These are phyloP conservation scores for Claviceps maximensis DNA, from an alignment of 2,329 filamentous ascomycete genomes.

Conservation along the genomic window DNA sequence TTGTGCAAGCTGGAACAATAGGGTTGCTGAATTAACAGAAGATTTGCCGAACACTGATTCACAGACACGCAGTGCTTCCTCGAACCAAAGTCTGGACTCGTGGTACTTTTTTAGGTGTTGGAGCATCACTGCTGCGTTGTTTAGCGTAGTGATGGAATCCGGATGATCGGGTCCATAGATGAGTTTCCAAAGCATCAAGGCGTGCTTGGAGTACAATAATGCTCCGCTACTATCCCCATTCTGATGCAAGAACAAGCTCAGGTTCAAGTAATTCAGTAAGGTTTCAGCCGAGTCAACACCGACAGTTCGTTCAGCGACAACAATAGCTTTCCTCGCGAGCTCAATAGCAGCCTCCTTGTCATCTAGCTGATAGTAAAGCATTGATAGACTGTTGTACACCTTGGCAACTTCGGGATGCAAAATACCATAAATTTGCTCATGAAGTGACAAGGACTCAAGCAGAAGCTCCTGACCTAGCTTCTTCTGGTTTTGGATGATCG, in stretches of 20 bases:
- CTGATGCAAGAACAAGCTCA: slow-evolving; percentile 87
- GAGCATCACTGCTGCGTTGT: slow-evolving; percentile 97
- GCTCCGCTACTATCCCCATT: slow-evolving; percentile 80
- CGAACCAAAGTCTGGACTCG: slow-evolving; percentile 93
- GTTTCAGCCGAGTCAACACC: slow-evolving; percentile 92
- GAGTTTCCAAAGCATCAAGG: slow-evolving; percentile 89
- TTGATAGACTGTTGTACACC: slow-evolving; percentile 88
- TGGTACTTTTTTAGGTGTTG: slow-evolving; percentile 91
- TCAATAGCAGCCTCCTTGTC: slow-evolving; percentile 95
- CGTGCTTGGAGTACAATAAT: slow-evolving; percentile 82
- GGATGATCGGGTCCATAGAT: slow-evolving; percentile 90
- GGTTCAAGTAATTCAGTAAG: slow-evolving; percentile 87
- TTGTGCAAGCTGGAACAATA: slow-evolving; percentile 94
- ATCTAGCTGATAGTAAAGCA: slow-evolving; percentile 94
- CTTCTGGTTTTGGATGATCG: slow-evolving; percentile 88
- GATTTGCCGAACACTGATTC: slow-evolving; percentile 80
- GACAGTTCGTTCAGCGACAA: slow-evolving; percentile 87
- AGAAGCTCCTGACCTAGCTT: slow-evolving; percentile 92
- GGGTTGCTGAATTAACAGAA: slow-evolving; percentile 84
- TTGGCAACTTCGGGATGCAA: slow-evolving; percentile 92
- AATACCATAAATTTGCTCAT: slow-evolving; percentile 98
- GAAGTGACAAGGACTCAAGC: slow-evolving; percentile 86
- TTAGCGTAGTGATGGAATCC: slow-evolving; percentile 95
- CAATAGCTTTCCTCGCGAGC: slow-evolving; percentile 88
- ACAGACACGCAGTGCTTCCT: slow-evolving; percentile 78